Evolutionary conservation across 371 early-diverging fungal species (phyloP).

Genomic region (Mucor indicus): DNA sequence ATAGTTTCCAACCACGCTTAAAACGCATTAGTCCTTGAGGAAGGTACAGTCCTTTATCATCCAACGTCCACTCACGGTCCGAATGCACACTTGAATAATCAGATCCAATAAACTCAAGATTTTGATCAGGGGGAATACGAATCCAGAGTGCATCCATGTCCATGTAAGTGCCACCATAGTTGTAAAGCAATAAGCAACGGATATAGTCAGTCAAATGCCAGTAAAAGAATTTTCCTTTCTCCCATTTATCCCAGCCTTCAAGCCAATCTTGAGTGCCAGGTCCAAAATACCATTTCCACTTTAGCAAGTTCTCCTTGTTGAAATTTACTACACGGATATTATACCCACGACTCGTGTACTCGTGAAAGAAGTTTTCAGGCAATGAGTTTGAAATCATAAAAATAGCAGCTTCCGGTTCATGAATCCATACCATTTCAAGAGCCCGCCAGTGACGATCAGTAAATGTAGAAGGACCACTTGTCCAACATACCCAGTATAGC

Average conservation of each 20-base stretch:
- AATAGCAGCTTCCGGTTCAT: slow-evolving; percentile 58
- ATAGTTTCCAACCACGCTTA: slow-evolving; percentile 58
- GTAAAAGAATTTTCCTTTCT: slow-evolving; percentile 51
- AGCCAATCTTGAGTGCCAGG: slow-evolving; percentile 62
- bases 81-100: slow-evolving; percentile 48
- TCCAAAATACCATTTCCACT: slow-evolving; percentile 64
- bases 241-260: slow-evolving; percentile 57
- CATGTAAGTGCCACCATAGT: slow-evolving; percentile 71
- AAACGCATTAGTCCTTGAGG: slow-evolving; percentile 66
- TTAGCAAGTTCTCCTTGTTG: slow-evolving; percentile 52
- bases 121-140: slow-evolving; percentile 51
- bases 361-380: slow-evolving; percentile 50
- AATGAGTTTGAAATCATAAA: slow-evolving; percentile 62
- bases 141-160: slow-evolving; percentile 71
- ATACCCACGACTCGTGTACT: slow-evolving; percentile 55
- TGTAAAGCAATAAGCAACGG: slow-evolving; percentile 54
- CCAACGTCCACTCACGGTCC: slow-evolving; percentile 60
- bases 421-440: slow-evolving; percentile 63
- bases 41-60: slow-evolving; percentile 58
- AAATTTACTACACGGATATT: slow-evolving; percentile 59
- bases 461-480: slow-evolving; percentile 59
- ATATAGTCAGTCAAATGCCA: slow-evolving; percentile 65
- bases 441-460: slow-evolving; percentile 64
- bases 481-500: slow-evolving; percentile 68
- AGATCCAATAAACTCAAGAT: slow-evolving; percentile 62